Base-by-base conservation (phyloP, 1,284 basidiomycete genomes). In the Prillingera fragicola region DNA sequence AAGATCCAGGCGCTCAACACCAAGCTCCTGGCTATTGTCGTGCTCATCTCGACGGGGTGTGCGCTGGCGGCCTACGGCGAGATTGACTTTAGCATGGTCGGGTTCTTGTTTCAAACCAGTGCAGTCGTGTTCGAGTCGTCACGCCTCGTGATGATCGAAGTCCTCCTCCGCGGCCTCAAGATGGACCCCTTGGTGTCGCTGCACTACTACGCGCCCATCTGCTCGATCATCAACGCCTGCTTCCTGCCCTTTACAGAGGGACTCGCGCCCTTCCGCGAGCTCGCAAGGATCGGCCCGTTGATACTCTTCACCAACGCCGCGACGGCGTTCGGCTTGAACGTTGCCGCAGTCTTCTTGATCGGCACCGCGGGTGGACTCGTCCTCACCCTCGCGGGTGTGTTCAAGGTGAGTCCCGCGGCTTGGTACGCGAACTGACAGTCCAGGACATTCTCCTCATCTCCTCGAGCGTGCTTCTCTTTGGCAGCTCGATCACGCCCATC, bases 131-230 rank as follows among this genome's bases (percentile, higher is more conserved):
- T 71, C 38, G 69, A 71, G 49, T 63, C 69, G 3, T 68, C 47
- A 63, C 83, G 92, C 23, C 80, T 97, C 15, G 89, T 96, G 21
- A 91, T 96, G 84, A 94, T 97, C 51, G 85, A 97, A 41, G 60
- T 70, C 34, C 54, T 70, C 5, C 55, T 70, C 3, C 66, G 69
- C 37, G 68, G 68, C 3, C 48, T 70, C 40, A 69, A 70, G 75
- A 88, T 95, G 90, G 88, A 94, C 68, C 91, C 91, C 1, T 79
- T 95, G 12, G 86, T 89, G 35, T 92, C 88, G n/a, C 74, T 96
- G 44, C 87, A 95, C 74, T 96, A 94, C 75, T 91, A 90, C 63
- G 87, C 87, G 6, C 87, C 87, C 8, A 85, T 67, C 10, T 96
- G 92, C 69, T 88, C 92, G 2, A 69, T 78, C 43, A 85, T 96